Evolutionary conservation across 352 stramenopile genomes (phyloP).

Genomic region (Globisporangium takayamanum): DNA sequence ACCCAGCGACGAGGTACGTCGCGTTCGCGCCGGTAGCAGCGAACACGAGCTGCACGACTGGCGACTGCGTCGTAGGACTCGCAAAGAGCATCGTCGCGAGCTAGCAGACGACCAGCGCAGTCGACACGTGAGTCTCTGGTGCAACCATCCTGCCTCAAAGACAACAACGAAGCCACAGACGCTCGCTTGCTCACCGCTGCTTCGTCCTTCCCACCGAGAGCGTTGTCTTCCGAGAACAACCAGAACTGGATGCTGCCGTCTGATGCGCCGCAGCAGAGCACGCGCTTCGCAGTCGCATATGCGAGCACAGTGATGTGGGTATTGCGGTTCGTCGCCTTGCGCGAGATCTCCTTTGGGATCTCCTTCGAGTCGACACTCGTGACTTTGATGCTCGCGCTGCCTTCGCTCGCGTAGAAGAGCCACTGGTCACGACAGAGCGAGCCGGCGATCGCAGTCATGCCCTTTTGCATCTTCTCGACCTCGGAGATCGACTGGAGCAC

Average conservation of each 20-base stretch:
- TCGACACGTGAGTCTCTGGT: background rate
- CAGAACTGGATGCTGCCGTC: conserved; percentile 67
- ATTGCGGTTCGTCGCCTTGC: conserved; percentile 57
- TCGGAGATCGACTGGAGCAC: conserved; percentile 57
- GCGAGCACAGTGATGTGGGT: conserved; percentile 43
- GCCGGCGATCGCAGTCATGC: conserved; percentile 39
- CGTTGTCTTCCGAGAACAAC: conserved; percentile 42
- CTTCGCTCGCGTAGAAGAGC: conserved; percentile 70
- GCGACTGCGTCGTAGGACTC: conserved; percentile 28
- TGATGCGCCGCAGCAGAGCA: conserved; percentile 54
- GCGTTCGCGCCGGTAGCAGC: conserved; percentile 12
- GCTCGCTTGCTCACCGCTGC: conserved; percentile 3
- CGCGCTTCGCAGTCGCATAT: conserved; percentile 40
- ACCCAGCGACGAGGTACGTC: conserved; percentile 35
- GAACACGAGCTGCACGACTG: conserved; percentile 43
- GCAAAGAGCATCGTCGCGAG: conserved; percentile 25
- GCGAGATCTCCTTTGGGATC: conserved; percentile 60
- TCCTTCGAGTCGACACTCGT: conserved; percentile 39
- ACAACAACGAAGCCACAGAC: background rate
- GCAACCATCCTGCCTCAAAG: background rate
- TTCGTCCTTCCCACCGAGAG: conserved; percentile 27
- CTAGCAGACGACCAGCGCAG: background rate
- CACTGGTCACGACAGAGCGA: conserved; percentile 54
- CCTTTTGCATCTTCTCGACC: conserved; percentile 56
- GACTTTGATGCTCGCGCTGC: conserved; percentile 66